Evolutionary conservation across 768 basidiomycete species (phyloP).

Genomic region (Dacryopinax primogenitus): DNA sequence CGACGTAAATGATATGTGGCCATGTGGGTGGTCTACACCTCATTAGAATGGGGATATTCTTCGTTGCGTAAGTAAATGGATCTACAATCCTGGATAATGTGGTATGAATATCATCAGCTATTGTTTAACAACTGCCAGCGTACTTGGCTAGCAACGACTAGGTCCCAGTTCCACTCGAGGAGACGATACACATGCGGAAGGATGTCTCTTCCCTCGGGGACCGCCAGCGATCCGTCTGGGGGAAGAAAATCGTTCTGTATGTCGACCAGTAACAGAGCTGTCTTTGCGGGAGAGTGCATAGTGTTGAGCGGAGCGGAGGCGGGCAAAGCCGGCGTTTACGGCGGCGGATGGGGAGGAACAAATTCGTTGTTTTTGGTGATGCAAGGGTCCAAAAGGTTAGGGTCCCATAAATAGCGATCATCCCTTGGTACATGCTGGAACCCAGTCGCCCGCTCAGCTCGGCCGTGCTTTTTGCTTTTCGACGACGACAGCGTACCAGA

Average conservation of each 20-base stretch:
- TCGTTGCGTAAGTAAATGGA: neutral
- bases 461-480: neutral
- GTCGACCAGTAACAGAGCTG: constrained; percentile 58
- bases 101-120: constrained; percentile 3
- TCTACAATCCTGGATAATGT: constrained; percentile 27
- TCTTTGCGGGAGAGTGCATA: constrained; percentile 9
- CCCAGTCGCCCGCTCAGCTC: no score
- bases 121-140: constrained; percentile 9
- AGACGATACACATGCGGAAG: constrained; percentile 46
- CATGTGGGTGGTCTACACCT: constrained; percentile 28
- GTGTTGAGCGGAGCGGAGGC: neutral
- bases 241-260: constrained; percentile 76
- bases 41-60: neutral
- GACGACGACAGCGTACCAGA: neutral
- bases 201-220: constrained; percentile 46
- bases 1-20: constrained; percentile 61
- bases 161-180: constrained; percentile 30
- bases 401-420: neutral
- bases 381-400: neutral
- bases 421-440: no score
- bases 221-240: constrained; percentile 53
- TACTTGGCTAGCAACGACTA: constrained; percentile 33
- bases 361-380: neutral
- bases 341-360: neutral
- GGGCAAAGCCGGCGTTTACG: neutral